Conservation (phyloP, 2,329 filamentous ascomycete species). For the Venturia aucupariae region DNA sequence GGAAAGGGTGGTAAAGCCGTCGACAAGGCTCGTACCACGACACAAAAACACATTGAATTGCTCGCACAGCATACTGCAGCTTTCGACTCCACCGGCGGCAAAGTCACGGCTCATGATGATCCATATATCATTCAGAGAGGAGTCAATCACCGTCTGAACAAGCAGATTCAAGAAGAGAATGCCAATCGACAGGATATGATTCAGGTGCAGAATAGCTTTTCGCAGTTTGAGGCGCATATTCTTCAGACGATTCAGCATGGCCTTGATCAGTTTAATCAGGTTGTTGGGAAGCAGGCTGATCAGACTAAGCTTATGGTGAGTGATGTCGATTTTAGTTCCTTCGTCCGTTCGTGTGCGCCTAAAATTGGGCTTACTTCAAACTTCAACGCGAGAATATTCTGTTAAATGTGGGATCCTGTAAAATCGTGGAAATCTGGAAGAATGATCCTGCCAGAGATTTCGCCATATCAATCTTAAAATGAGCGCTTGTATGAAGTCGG, state of each 20-base stretch:
- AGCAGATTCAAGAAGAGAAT: conserved; percentile 91
- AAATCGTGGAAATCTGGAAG: too few relatives aligned
- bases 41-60: conserved; percentile 93
- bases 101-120: conserved; percentile 63
- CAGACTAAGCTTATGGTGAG: conserved; percentile 60
- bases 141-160: conserved; percentile 74
- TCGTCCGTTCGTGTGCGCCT: too few relatives aligned
- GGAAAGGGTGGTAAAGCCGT: conserved; percentile 82
- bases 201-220: conserved; percentile 82
- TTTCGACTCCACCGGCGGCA: conserved; percentile 67
- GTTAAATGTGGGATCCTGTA: too few relatives aligned
- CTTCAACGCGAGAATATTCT: too few relatives aligned
- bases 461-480: too few relatives aligned
- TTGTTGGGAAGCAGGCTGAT: conserved; percentile 71
- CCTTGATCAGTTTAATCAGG: conserved; percentile 73
- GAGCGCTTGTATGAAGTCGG: too few relatives aligned
- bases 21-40: conserved; percentile 73
- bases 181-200: conserved; percentile 89
- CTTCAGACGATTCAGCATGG: conserved; percentile 73
- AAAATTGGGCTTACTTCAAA: too few relatives aligned
- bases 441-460: too few relatives aligned
- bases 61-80: conserved; percentile 76
- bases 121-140: conserved; percentile 81
- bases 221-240: conserved; percentile 78
- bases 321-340: too few relatives aligned